Percentiles rank a stretch among this genome's conserved stretches.
Conservation (phyloP, 2,329 filamentous ascomycete species). For the Pseudofabraea citricarpa region DNA sequence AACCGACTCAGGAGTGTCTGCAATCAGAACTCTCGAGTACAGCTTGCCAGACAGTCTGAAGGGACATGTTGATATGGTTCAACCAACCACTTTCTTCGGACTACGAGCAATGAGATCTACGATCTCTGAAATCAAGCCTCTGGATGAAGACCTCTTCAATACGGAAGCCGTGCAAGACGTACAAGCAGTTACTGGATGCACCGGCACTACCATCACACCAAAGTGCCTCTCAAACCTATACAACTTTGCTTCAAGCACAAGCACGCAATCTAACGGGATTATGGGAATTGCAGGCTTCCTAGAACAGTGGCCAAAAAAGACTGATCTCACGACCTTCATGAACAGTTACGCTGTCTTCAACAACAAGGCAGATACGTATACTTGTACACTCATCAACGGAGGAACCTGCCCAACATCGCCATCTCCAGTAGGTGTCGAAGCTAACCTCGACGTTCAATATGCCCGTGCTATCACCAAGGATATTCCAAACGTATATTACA, state of each 20-base stretch:
- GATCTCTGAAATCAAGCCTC: slow-evolving; percentile 8
- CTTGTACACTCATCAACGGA: slow-evolving; percentile 20
- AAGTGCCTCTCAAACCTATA: slow-evolving; percentile 26
- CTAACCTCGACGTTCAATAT: slow-evolving; percentile 55
- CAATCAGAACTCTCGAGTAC: slow-evolving; percentile 23
- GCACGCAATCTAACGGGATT: slow-evolving; percentile 14
- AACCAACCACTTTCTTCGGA: slow-evolving; percentile 57
- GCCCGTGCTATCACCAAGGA: slow-evolving; percentile 50
- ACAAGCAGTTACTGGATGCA: slow-evolving; percentile 21
- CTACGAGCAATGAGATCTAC: slow-evolving; percentile 25
- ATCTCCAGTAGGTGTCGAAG: slow-evolving; percentile 34
- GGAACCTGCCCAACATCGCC: slow-evolving; percentile 27
- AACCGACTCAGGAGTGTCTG: slow-evolving; percentile 10
- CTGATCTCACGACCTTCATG: slow-evolving; percentile 23
- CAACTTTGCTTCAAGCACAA: slow-evolving; percentile 15
- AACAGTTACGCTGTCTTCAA: slow-evolving; percentile 17
- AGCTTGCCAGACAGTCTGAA: slow-evolving; percentile 47
- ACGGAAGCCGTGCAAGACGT: slow-evolving; percentile 5
- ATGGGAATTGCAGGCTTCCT: slow-evolving; percentile 26
- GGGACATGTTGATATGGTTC: slow-evolving; percentile 52
- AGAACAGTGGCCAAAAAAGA: slow-evolving; percentile 19
- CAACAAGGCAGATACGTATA: slow-evolving; percentile 28
- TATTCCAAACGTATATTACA: slow-evolving; percentile 49
- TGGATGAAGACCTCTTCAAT: slow-evolving; percentile 3
- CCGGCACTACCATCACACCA: slow-evolving; percentile 20